Evolutionary conservation across 2,329 filamentous ascomycete genomes (phyloP).

Genomic region (Clonostachys solani): DNA sequence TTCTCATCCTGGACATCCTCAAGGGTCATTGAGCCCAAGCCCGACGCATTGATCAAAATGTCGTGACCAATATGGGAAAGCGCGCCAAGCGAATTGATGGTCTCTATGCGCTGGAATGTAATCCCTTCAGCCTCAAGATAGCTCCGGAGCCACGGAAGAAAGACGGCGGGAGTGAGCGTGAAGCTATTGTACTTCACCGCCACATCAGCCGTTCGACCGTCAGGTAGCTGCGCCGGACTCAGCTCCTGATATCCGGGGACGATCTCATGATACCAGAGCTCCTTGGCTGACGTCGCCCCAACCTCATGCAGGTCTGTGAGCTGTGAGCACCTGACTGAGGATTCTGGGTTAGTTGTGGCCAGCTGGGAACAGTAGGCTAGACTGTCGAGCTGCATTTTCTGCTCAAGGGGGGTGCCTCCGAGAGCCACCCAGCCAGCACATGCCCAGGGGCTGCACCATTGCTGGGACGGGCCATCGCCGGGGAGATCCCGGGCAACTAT

Average conservation of each 20-base stretch:
- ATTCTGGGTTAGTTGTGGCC: conserved; percentile 4
- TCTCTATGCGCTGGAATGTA: conserved; percentile 3
- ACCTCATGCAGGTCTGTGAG: conserved; percentile 4
- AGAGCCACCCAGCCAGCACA: conserved; percentile 21
- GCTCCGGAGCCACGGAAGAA: conserved; percentile 5
- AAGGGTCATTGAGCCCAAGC: conserved; percentile 3
- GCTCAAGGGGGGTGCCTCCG: conserved; percentile 1
- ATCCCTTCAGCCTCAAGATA: conserved; percentile 5
- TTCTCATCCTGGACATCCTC: conserved; percentile 4
- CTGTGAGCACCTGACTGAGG: not conserved
- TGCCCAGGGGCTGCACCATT: conserved; percentile 25
- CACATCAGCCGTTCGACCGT: not conserved
- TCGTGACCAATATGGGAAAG: conserved; percentile 7
- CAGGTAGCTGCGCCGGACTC: not conserved
- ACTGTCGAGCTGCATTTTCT: conserved; percentile 18
- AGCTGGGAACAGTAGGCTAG: conserved; percentile 4
- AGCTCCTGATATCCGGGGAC: conserved; percentile 2
- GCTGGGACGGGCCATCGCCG: conserved; percentile 13
- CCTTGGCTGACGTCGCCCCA: conserved; percentile 1
- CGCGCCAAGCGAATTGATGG: conserved; percentile 4
- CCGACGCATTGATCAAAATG: conserved; percentile 8
- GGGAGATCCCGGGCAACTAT: conserved; percentile 22
- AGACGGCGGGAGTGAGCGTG: conserved; percentile 4
- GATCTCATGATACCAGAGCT: conserved; percentile 6
- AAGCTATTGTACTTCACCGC: not conserved